Percentiles rank a stretch among this genome's conserved stretches.
Evolutionary conservation across 108 stramenopile species (phyloP).

Genomic region (Seminavis robusta): DNA sequence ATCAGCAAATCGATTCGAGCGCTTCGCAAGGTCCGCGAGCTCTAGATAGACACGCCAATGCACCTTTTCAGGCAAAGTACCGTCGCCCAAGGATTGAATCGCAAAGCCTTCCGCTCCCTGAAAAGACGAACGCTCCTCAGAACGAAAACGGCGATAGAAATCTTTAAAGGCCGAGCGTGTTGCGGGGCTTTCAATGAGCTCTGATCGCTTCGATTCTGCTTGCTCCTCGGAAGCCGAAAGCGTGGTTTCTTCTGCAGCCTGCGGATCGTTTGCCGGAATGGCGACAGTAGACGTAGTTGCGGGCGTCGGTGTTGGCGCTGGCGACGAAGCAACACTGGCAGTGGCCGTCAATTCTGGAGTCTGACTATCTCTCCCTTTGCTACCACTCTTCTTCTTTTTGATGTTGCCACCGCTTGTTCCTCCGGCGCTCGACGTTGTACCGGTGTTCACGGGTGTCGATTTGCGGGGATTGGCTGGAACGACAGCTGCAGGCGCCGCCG

Average conservation of each 20-base stretch:
- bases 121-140: slow-evolving; percentile 49
- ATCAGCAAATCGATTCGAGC: slow-evolving; percentile 64
- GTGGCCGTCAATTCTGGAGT: no score
- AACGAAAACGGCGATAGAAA: slow-evolving; percentile 59
- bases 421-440: no score
- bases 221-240: slow-evolving; percentile 22
- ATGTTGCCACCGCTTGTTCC: no score
- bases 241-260: neutral
- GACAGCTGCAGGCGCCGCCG: no score
- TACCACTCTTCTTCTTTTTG: no score
- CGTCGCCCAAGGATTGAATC: slow-evolving; percentile 28
- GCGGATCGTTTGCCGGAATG: neutral
- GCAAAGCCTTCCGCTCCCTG: slow-evolving; percentile 59
- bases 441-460: no score
- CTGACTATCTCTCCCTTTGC: no score
- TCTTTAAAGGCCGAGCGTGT: slow-evolving; percentile 58
- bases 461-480: no score
- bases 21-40: slow-evolving; percentile 78
- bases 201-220: slow-evolving; percentile 37
- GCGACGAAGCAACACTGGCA: no score
- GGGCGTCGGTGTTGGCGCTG: no score
- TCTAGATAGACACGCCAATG: slow-evolving; percentile 84
- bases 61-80: slow-evolving; percentile 42
- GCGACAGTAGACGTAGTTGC: neutral
- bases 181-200: slow-evolving; percentile 50